Percentiles rank a stretch among this genome's conserved stretches.
phyloP scores from a whole-genome alignment of 208 protist genomes.

The Crithidia brevicula region DNA sequence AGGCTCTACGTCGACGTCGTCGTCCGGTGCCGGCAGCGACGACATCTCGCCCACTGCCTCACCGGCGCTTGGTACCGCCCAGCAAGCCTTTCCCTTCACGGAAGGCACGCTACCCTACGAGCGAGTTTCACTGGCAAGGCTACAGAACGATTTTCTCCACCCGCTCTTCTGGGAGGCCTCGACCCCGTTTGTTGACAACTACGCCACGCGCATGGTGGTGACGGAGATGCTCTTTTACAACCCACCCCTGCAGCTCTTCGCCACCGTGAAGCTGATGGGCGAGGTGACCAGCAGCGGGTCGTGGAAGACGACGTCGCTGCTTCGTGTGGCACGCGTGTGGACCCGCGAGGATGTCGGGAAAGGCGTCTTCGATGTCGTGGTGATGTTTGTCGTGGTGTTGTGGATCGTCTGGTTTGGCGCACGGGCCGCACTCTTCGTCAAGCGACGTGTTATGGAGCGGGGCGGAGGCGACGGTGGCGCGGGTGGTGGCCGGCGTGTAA shows the following conservation, averaged over 20 bases:
- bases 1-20: too few relatives aligned
- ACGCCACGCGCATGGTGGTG: slow-evolving; percentile 45
- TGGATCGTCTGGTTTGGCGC: background rate
- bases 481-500: background rate
- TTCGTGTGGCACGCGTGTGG: slow-evolving; percentile 39
- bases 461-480: background rate
- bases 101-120: slow-evolving; percentile 10
- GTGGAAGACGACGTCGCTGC: slow-evolving; percentile 24
- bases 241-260: slow-evolving; percentile 39
- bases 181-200: slow-evolving; percentile 47
- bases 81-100: slow-evolving; percentile 26
- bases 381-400: slow-evolving; percentile 28
- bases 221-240: slow-evolving; percentile 61
- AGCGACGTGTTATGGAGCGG: slow-evolving; percentile 3
- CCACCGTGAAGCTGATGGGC: slow-evolving; percentile 41
- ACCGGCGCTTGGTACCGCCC: slow-evolving; percentile 20
- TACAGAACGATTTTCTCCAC: slow-evolving; percentile 22
- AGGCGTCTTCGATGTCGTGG: slow-evolving; percentile 24
- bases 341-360: slow-evolving; percentile 29
- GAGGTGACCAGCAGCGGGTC: slow-evolving; percentile 43
- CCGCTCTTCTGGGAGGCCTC: slow-evolving; percentile 24
- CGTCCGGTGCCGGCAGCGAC: too few relatives aligned
- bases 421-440: background rate
- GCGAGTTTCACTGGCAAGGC: background rate
- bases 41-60: too few relatives aligned